Evolutionary conservation across 257 asterid species (phyloP), one percentile per base, ranked within the genome.

Genomic region (Datura wrightii): DNA sequence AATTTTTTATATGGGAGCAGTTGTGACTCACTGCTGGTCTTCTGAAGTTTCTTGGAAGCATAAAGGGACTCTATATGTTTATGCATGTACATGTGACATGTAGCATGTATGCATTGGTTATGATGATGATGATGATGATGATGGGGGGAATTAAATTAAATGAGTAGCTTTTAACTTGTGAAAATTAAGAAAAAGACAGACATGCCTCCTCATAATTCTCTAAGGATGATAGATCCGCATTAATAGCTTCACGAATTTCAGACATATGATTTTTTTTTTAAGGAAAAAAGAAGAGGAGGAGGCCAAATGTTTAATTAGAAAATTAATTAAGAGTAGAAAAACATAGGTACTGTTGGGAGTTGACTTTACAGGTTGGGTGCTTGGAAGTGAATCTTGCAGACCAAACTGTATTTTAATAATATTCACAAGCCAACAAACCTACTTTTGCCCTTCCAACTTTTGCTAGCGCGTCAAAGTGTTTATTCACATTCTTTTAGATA

Each of bases 361-460:
- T 94, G 98, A 94, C 95, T 94, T 92, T 92, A 92, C 94, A 90
- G 94, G 87, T 90, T 87, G 90, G 71, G 39, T 82, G 90, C 41
- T 42, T 62, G 70, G 56, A 19, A 58, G 76, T 81, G 58, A 58
- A 81, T 81, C 84, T 60, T 59, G 84, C 70, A 81, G 76, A 81
- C 84, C 84, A 81, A 81, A 53, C 84, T n/a, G 84, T 65, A 42
- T 60, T 81, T 81, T 81, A 58, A 81, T 81, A 60, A 58, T 81
- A 62, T 60, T 81, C 84, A 81, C 84, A 81, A 81, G 84, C 74
- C 62, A 50, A 50, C 7, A 31, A 13, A 31, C 82, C 81, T 74
- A 74, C 60, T 48, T 50, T 74, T 48, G 13, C 60, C 42, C 81
- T 74, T 52, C n/a, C 44, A 6, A 48, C 60, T 24, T 74, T 74